Evolutionary conservation across 139 green algal genomes (phyloP).

Genomic region (Spirogloea muscicola): DNA sequence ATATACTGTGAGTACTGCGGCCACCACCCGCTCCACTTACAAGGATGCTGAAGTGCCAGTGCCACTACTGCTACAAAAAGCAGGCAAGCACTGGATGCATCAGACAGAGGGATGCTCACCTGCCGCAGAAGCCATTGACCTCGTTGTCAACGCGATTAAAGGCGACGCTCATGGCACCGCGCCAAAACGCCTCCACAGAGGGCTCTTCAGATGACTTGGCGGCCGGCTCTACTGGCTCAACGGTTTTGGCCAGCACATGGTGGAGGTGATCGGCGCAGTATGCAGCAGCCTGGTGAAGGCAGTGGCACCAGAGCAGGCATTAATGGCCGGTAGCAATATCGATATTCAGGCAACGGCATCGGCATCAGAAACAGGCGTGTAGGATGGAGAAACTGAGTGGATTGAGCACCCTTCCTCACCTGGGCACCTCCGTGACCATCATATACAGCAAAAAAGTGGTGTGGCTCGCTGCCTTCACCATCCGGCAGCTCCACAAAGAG

Average conservation of each 20-base stretch:
- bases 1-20: no score
- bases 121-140: slow-evolving; percentile 16
- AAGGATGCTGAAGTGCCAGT: no score
- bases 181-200: slow-evolving; percentile 22
- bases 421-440: slow-evolving; percentile 9
- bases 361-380: neutral
- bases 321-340: neutral
- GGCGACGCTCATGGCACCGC: neutral
- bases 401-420: neutral
- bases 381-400: neutral
- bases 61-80: no score
- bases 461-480: neutral
- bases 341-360: no score
- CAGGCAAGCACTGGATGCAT: no score
- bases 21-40: no score
- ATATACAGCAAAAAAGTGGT: slow-evolving; percentile 14
- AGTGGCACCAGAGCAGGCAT: slow-evolving; percentile 5
- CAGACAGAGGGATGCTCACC: no score
- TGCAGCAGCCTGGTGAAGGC: slow-evolving; percentile 8
- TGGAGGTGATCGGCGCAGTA: slow-evolving; percentile 25
- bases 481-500: neutral
- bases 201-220: neutral
- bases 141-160: slow-evolving; percentile 27
- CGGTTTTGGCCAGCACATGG: slow-evolving; percentile 6
- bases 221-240: neutral